phyloP scores from a whole-genome alignment of 306 rosid genomes.

The Pyrus bretschneideri region DNA sequence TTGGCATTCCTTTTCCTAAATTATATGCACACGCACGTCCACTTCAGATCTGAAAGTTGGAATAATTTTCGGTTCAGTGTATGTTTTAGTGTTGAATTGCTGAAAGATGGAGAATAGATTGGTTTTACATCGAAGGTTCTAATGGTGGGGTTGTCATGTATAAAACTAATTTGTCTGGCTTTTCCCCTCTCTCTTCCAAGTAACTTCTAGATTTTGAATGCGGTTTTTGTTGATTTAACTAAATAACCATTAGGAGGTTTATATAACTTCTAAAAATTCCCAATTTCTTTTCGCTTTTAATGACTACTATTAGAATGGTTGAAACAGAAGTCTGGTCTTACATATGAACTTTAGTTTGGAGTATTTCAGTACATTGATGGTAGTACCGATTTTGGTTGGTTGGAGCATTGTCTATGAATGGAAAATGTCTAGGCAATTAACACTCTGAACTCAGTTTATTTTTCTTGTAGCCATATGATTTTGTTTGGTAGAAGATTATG shows the following conservation, averaged over 20 bases:
- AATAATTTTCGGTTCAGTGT: neutral
- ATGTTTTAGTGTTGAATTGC: neutral
- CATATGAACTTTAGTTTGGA: no score
- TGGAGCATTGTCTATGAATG: neutral
- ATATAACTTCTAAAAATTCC: neutral
- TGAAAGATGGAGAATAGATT: neutral
- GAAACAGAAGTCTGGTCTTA: no score
- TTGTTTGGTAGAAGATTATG: neutral
- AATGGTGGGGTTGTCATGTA: neutral
- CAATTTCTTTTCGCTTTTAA: no score
- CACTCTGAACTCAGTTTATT: neutral
- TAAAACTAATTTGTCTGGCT: neutral
- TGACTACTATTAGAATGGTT: no score
- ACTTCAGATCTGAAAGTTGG: neutral
- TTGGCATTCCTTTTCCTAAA: neutral
- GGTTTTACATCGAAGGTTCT: neutral
- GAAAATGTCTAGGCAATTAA: neutral
- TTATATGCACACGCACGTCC: neutral
- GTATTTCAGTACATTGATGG: neutral
- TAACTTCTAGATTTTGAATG: neutral
- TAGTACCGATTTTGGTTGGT: neutral
- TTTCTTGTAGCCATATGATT: neutral
- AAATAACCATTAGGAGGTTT: neutral
- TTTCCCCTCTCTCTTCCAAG: neutral
- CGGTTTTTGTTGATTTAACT: neutral